Percentiles rank a stretch among this genome's conserved stretches.
Conservation (phyloP, 345 rosid species). For the Citrus unshiu region DNA sequence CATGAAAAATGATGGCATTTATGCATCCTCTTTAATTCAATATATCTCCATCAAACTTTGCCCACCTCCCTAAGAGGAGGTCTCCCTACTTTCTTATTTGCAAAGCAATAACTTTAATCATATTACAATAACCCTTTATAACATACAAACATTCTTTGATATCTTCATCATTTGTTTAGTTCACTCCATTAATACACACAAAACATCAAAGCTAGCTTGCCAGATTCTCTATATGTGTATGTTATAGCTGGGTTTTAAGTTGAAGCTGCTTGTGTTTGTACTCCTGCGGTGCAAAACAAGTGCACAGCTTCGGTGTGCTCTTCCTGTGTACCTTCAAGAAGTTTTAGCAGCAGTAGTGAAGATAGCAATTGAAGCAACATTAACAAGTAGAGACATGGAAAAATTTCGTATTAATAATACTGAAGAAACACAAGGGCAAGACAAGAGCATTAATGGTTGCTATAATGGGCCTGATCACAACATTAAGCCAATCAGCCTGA, state of each 20-base stretch:
- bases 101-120: constrained; percentile 22
- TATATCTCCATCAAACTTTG: not conserved
- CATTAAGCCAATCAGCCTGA: constrained; percentile 34
- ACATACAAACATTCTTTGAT: not conserved
- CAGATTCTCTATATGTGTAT: not conserved
- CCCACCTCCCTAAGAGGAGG: constrained; percentile 14
- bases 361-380: too few species aligned
- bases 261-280: constrained; percentile 9
- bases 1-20: constrained; percentile 25
- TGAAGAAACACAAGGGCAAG: constrained; percentile 13
- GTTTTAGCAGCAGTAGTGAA: constrained; percentile 11
- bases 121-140: not conserved
- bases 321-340: constrained; percentile 56
- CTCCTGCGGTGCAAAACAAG: constrained; percentile 60
- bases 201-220: not conserved
- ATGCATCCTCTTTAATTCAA: constrained; percentile 9
- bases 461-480: not conserved
- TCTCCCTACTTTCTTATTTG: constrained; percentile 17
- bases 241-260: too few species aligned
- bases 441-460: constrained; percentile 5
- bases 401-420: constrained; percentile 7
- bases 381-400: constrained; percentile 22
- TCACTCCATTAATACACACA: not conserved
- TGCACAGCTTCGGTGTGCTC: constrained; percentile 69
- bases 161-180: constrained; percentile 6